These are phyloP conservation scores for Whalleya microplaca DNA, from an alignment of 2,329 filamentous ascomycete genomes.

Conservation along the genomic window DNA sequence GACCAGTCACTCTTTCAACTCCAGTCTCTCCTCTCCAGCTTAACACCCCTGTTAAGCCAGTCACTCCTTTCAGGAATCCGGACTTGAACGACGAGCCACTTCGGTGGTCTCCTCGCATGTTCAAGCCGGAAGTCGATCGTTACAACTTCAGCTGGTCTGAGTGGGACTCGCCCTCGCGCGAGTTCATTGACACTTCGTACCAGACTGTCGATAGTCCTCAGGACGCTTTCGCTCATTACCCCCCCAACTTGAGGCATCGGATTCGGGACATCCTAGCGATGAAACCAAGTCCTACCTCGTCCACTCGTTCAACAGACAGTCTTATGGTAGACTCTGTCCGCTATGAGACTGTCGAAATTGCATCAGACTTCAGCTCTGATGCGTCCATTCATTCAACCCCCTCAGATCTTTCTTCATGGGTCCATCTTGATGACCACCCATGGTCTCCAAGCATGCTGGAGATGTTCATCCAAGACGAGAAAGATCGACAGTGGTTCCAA, in stretches of 20 bases:
- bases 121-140: slow-evolving; percentile 20
- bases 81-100: slow-evolving; percentile 15
- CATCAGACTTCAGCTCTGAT: slow-evolving; percentile 2
- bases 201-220: slow-evolving; percentile 12
- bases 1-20: background rate
- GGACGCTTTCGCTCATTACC: slow-evolving; percentile 6
- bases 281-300: background rate
- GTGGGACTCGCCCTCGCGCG: slow-evolving; percentile 24
- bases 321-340: slow-evolving; percentile 9
- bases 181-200: slow-evolving; percentile 20
- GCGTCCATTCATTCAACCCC: slow-evolving; percentile 4
- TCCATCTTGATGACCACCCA: slow-evolving; percentile 9
- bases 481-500: slow-evolving; percentile 2
- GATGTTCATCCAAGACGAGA: slow-evolving; percentile 5
- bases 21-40: background rate
- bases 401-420: slow-evolving; percentile 16
- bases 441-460: background rate
- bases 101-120: slow-evolving; percentile 23
- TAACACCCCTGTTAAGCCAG: background rate
- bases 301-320: background rate
- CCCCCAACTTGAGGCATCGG: slow-evolving; percentile 3
- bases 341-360: slow-evolving; percentile 4
- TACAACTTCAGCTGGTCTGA: slow-evolving; percentile 24
- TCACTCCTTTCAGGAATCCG: slow-evolving; percentile 21
- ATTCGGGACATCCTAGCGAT: slow-evolving; percentile 7